Base-by-base conservation (phyloP, 2,329 filamentous ascomycete species). In the Lachnellula subtilissima region DNA sequence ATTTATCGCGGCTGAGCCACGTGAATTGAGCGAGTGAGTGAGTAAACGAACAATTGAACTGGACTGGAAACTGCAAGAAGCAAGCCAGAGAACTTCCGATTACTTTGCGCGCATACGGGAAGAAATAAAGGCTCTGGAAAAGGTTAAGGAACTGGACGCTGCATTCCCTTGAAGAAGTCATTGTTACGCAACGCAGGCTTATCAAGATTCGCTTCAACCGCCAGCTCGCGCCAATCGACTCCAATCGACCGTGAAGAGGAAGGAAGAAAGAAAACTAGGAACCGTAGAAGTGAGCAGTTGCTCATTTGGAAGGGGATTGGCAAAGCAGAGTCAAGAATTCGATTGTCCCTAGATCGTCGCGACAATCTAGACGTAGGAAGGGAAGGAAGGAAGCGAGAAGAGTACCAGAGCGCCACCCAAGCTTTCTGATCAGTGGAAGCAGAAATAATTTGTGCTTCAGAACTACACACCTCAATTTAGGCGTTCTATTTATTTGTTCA, bases 1-100 rank as follows among this genome's bases (percentile, higher is more conserved):
- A 52, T 65, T 54, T 58, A 53, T 60, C 60, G 57, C 62, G 58
- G 61, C 64, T 61, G 62, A 58, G 56, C 62, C 64, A 64, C 64
- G 62, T 64, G 62, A 61, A 64, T 50, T 47, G 32, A 53, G 40
- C 28, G 50, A 56, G 25, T 49, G 39, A 52, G 54, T 49, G 39
- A 23, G 11, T 45, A 8, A 23, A 23, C 19, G 5, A 12, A 5
- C 23, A 17, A 23, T 2, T 12, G 15, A 4, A 5, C 45, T 45
- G 45, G 45, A 28, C 9, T 47, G 19, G 19, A 32, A 2, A 28
- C 23, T 17, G 22, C 45, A 11, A 47, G 23, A 32, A 47, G 14
- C 22, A 32, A 47, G n/a, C 45, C n/a, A n/a, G 9, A 15, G 23
- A 2, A n/a, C 11, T 14, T 47, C 12, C n/a, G 19, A 28, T 22